Evolutionary conservation across 192 early-diverging fungal genomes (phyloP), one percentile per base, ranked within the genome.

Genomic region (Geranomyces michiganensis): DNA sequence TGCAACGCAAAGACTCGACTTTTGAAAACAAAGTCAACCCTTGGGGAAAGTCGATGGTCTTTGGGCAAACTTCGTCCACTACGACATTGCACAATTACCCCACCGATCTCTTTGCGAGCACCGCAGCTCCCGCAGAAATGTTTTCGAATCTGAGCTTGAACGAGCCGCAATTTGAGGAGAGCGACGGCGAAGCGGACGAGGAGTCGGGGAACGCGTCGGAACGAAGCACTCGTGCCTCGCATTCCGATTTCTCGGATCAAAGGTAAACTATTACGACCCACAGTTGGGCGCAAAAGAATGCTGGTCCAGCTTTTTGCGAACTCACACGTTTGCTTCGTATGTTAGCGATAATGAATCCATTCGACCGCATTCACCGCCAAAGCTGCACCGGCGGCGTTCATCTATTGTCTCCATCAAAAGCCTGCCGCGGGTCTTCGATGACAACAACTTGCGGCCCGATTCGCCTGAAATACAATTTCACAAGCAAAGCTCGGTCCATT

Each of bases 1-100:
- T 72, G 46, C 70, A 72, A 46, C 70, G 60, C 30, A 62, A 72
- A 31, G 70, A 72, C 46, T 72, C 70, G 19, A 31, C 43, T 12
- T 62, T 62, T 17, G 60, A 72, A 55, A 53, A 33, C 29, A n/a
- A 27, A 22, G 46, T 43, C 5, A 55, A 72, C 17, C 70, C 59
- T 22, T 72, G 70, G 70, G 62, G 44, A 31, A 62, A 64, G 47
- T 72, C 70, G 31, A 51, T 64, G 17, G 17, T 64, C 62, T 45
- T 64, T 29, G 62, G 36, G 22, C 31, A 26, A 26, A 21, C n/a
- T 22, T 22, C 45, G 21, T 48, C 46, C 63, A 65, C 7, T 14
- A 65, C 19, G 6, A 47, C 44, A 0, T 13, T 48, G 31, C 33
- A 46, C 63, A 48, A 65, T 14, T 65, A 24, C 13, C 63, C 63